Evolutionary conservation across 148 eudicot genomes (phyloP).

Genomic region (Rhododendron williamsianum): DNA sequence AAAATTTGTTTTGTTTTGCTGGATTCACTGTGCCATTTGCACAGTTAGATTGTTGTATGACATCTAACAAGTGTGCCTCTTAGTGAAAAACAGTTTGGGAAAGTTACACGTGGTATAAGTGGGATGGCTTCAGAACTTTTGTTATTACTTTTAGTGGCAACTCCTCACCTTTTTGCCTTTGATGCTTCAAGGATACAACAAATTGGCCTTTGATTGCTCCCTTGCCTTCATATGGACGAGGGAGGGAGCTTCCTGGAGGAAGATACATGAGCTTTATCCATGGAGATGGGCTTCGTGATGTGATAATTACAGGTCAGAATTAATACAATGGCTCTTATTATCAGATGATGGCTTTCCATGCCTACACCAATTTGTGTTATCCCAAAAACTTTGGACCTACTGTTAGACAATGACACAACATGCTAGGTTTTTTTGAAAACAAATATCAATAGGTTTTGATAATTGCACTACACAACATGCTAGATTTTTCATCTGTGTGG

Average conservation of each 20-base stretch:
- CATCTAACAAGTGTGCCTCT: background rate
- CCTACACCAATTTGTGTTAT: background rate
- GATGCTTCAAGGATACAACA: slow-evolving; percentile 55
- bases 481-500: background rate
- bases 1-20: background rate
- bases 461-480: background rate
- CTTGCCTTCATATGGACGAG: slow-evolving; percentile 95
- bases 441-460: background rate
- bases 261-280: slow-evolving; percentile 87
- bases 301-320: slow-evolving; percentile 77
- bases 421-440: too few species aligned
- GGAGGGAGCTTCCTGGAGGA: slow-evolving; percentile 87
- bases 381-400: background rate
- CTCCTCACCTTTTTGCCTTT: background rate
- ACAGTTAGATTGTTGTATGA: background rate
- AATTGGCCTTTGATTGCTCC: slow-evolving; percentile 86
- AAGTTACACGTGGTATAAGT: background rate
- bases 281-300: slow-evolving; percentile 85
- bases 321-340: background rate
- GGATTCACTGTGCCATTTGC: background rate
- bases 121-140: slow-evolving; percentile 12
- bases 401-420: background rate
- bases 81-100: background rate
- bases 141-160: background rate
- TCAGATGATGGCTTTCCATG: background rate